These are phyloP conservation scores for Lichtheimia corymbifera DNA, from an alignment of 371 early-diverging fungal genomes.

Conservation along the genomic window DNA sequence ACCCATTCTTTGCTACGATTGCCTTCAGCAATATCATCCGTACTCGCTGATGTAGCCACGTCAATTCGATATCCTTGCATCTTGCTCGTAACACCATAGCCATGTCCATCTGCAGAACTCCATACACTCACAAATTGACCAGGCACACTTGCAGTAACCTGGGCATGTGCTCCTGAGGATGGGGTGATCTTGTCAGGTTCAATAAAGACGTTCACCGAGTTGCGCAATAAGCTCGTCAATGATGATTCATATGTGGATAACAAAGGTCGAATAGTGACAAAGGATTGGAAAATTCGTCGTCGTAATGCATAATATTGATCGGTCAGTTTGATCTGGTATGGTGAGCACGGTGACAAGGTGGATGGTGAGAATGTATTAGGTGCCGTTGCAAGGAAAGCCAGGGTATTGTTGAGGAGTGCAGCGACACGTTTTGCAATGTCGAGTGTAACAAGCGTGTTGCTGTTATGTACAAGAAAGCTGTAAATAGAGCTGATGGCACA, in stretches of 20 bases:
- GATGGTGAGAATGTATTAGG: slow-evolving; percentile 51
- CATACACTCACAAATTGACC: slow-evolving; percentile 61
- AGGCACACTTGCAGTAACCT: slow-evolving; percentile 53
- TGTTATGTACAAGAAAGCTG: slow-evolving; percentile 73
- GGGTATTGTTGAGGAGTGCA: slow-evolving; percentile 75
- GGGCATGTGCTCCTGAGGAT: slow-evolving; percentile 56
- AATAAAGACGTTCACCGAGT: slow-evolving; percentile 52
- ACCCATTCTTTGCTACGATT: slow-evolving; percentile 56
- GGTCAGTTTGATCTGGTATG: slow-evolving; percentile 46
- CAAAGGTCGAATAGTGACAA: slow-evolving; percentile 63
- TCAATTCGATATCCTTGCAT: slow-evolving; percentile 57
- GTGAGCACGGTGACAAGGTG: slow-evolving; percentile 43
- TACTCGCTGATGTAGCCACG: slow-evolving; percentile 31
- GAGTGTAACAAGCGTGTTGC: slow-evolving; percentile 62
- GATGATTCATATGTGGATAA: slow-evolving; percentile 67
- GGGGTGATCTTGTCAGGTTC: slow-evolving; percentile 57
- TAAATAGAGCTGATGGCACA: slow-evolving; percentile 73
- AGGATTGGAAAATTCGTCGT: slow-evolving; percentile 76
- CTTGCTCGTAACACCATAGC: slow-evolving; percentile 64
- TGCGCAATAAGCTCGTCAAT: slow-evolving; percentile 59
- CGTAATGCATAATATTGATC: slow-evolving; percentile 67
- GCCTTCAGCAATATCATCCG: slow-evolving; percentile 35
- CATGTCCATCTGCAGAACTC: slow-evolving; percentile 63
- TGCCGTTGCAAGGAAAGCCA: slow-evolving; percentile 66
- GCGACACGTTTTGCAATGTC: slow-evolving; percentile 84